Evolutionary conservation across 306 rosid genomes (phyloP), one percentile per base, ranked within the genome.

Genomic region (Albizia julibrissin): DNA sequence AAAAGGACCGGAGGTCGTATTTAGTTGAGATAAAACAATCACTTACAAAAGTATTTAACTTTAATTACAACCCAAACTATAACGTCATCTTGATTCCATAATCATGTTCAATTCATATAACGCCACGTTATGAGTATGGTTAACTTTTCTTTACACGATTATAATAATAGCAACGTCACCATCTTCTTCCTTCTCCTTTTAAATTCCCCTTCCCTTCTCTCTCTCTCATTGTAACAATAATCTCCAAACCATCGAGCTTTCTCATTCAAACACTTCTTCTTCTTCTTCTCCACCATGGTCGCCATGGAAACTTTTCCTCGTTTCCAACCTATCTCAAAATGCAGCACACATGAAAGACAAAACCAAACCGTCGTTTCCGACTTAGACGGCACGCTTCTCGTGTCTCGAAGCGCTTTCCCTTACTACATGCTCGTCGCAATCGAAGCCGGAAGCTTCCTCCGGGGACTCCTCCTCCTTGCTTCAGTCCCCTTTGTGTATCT

Each of bases 371-470:
- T 95, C 3, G 97, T 94, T 4, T 89, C 99, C 0, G 97, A 93
- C 84, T 74, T 95, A 2, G 99, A 93, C 12, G 99, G 99, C 72
- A 93, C 99, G 0, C 93, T 95, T 21, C 90, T 93, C 1, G 62
- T 91, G 22, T 93, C 99, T 0, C 69, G 82, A 0, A 89, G 85
- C 16, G 98, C 97, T 47, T 95, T 95, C 43, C 98, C 99, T 0
- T 95, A 95, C 81, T 95, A 84, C 92, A 86, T 95, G 98, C 98
- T 95, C 5, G 76, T 95, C 1, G 99, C 99, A 42, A 73, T 94
- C 2, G 99, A 95, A 75, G 99, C 98, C 4, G 99, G 99, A 0
- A 95, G 93, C 72, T 69, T 91, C 75, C 42, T 93, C 1, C 86
- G 99, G 44, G 98, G 87, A 2, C 82, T 95, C 0, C 0, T 93